Conservation (phyloP, 345 rosid genomes). For the Chamaenerion angustifolium region DNA sequence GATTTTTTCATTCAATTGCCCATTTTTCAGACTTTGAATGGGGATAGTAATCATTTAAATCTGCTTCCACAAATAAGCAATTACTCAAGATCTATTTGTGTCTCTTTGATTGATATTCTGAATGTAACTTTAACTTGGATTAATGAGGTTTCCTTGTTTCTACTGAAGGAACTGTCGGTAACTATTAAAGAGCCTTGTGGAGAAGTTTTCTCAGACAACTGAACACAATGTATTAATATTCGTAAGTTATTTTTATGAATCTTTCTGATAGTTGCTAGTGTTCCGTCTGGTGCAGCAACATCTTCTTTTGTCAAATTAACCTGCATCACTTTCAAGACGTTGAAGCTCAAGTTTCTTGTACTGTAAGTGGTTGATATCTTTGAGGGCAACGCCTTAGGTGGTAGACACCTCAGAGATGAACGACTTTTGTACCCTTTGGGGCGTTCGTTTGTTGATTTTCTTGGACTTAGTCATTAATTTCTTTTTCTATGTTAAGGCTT, state of each 20-base stretch:
- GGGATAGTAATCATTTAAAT: constrained; percentile 44
- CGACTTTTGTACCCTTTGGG: too few species aligned
- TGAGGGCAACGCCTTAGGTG: too few species aligned
- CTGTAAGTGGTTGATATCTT: too few species aligned
- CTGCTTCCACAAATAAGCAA: constrained; percentile 50
- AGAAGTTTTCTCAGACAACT: constrained; percentile 35
- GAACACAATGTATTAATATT: constrained; percentile 20
- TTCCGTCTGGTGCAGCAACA: too few species aligned
- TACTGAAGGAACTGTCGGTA: constrained; percentile 37
- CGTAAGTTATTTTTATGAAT: constrained; percentile 1
- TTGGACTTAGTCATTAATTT: too few species aligned
- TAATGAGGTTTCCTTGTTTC: constrained; percentile 5
- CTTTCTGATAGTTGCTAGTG: too few species aligned
- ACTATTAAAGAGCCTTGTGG: constrained; percentile 38
- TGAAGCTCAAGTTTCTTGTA: too few species aligned
- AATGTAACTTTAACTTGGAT: constrained; percentile 13
- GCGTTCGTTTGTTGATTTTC: too few species aligned
- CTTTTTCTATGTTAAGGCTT: not conserved
- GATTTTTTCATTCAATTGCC: constrained; percentile 4
- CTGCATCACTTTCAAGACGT: too few species aligned
- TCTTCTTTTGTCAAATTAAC: too few species aligned
- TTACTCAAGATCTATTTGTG: not conserved
- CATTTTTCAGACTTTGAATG: constrained; percentile 38
- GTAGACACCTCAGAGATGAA: too few species aligned
- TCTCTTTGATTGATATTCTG: not conserved